Conservation (phyloP, 257 asterid species). For the Jaltomata sinuosa region DNA sequence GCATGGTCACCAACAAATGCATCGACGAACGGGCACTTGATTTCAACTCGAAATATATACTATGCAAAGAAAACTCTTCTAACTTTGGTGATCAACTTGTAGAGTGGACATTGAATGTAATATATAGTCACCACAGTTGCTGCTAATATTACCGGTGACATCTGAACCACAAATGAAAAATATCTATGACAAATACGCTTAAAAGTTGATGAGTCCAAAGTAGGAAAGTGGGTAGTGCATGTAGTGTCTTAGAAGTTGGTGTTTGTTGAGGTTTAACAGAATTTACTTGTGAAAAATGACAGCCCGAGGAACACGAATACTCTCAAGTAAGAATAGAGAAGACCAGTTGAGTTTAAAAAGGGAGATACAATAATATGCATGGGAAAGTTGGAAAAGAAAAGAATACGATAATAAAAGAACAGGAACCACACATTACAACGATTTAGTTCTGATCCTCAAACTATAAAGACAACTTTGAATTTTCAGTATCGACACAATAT, state of each 20-base stretch:
- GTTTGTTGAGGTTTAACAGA: not conserved
- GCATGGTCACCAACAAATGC: not conserved
- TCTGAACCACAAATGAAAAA: not conserved
- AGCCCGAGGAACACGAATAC: not conserved
- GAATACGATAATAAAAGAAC: not conserved
- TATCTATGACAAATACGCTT: no score
- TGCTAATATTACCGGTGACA: not conserved
- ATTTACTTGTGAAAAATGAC: not conserved
- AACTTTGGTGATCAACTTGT: not conserved
- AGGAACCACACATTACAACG: not conserved
- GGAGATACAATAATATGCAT: not conserved
- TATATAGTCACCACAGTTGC: not conserved
- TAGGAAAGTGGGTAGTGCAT: not conserved
- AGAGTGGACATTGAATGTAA: not conserved
- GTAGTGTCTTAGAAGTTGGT: no score
- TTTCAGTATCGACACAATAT: not conserved
- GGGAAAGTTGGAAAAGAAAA: not conserved
- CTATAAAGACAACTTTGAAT: no score
- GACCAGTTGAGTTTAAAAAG: not conserved
- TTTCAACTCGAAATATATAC: not conserved
- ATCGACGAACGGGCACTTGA: not conserved
- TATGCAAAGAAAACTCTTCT: not conserved
- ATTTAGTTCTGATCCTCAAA: not conserved
- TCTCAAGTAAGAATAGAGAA: not conserved
- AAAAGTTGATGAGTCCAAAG: not conserved